Conservation (phyloP, 192 early-diverging fungal species). For the Glomus cerebriforme region DNA sequence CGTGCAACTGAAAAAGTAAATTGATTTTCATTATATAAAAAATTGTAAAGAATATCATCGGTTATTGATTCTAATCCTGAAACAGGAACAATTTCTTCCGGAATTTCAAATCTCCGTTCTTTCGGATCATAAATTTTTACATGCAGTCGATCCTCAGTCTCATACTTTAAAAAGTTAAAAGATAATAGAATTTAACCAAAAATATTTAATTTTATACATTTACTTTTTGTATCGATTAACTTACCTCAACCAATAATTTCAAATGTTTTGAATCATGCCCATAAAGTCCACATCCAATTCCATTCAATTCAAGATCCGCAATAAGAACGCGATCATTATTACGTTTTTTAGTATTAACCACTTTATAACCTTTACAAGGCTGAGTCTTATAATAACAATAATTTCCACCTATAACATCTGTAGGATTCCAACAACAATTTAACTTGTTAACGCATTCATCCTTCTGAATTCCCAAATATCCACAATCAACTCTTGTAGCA, state of each 20-base stretch:
- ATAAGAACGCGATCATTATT: neutral
- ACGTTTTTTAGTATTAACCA: neutral
- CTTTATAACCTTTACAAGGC: constrained; percentile 5
- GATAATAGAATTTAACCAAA: no score
- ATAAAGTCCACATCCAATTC: neutral
- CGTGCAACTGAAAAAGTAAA: constrained; percentile 49
- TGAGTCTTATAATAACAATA: neutral
- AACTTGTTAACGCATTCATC: neutral
- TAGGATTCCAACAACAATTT: constrained; percentile 21
- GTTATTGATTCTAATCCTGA: neutral
- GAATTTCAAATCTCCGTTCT: constrained; percentile 6
- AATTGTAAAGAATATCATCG: neutral
- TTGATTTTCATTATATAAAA: constrained; percentile 34
- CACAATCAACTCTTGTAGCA: neutral
- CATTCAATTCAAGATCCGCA: neutral
- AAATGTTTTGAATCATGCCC: neutral
- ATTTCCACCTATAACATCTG: neutral
- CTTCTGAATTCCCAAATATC: neutral
- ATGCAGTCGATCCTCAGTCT: neutral
- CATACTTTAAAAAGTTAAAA: neutral
- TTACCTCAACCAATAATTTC: constrained; percentile 2
- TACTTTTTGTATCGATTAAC: neutral
- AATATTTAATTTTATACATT: no score
- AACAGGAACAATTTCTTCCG: constrained; percentile 7
- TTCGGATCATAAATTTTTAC: constrained; percentile 9